Evolutionary conservation across 2,329 filamentous ascomycete species (phyloP).

Genomic region (Dryadomyces quercivorus): DNA sequence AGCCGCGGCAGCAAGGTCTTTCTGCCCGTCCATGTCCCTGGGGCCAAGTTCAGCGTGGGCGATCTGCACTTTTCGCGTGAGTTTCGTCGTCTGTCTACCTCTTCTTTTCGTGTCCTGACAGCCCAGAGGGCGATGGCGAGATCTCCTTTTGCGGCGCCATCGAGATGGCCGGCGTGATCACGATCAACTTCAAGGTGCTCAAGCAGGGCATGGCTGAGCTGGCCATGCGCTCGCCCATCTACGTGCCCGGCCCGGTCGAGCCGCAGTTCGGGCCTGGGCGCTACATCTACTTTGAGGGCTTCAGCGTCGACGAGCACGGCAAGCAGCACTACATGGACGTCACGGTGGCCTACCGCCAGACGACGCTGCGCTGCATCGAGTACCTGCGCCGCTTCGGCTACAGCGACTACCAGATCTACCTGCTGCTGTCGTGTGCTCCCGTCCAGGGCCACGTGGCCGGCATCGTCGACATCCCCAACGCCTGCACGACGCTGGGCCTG

Average conservation of each 20-base stretch:
- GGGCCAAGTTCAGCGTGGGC: slow-evolving; percentile 82
- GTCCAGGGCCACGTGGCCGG: slow-evolving; percentile 82
- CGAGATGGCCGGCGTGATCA: slow-evolving; percentile 78
- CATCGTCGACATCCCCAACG: slow-evolving; percentile 83
- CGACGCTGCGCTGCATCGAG: slow-evolving; percentile 64
- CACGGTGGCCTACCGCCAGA: slow-evolving; percentile 77
- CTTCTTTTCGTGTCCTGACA: neutral
- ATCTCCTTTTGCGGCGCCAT: slow-evolving; percentile 85
- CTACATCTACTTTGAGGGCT: slow-evolving; percentile 79
- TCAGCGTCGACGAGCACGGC: slow-evolving; percentile 76
- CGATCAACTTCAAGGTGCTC: slow-evolving; percentile 79
- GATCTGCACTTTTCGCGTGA: slow-evolving; percentile 70
- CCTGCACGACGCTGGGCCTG: slow-evolving; percentile 76
- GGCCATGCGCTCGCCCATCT: slow-evolving; percentile 72
- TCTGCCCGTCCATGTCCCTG: slow-evolving; percentile 73
- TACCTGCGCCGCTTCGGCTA: slow-evolving; percentile 66
- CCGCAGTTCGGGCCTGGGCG: slow-evolving; percentile 75
- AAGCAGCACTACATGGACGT: slow-evolving; percentile 86
- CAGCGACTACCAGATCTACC: slow-evolving; percentile 66
- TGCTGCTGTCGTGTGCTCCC: slow-evolving; percentile 74
- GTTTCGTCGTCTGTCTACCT: slow-evolving; percentile 13
- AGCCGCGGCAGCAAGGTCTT: slow-evolving; percentile 52
- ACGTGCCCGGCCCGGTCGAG: slow-evolving; percentile 76
- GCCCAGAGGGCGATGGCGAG: slow-evolving; percentile 70
- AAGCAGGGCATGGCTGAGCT: slow-evolving; percentile 66